A percentile compares a stretch with the other conserved stretches of the same genome.
Conservation (phyloP, 2,329 filamentous ascomycete species). For the Pseudogymnoascus sp. region DNA sequence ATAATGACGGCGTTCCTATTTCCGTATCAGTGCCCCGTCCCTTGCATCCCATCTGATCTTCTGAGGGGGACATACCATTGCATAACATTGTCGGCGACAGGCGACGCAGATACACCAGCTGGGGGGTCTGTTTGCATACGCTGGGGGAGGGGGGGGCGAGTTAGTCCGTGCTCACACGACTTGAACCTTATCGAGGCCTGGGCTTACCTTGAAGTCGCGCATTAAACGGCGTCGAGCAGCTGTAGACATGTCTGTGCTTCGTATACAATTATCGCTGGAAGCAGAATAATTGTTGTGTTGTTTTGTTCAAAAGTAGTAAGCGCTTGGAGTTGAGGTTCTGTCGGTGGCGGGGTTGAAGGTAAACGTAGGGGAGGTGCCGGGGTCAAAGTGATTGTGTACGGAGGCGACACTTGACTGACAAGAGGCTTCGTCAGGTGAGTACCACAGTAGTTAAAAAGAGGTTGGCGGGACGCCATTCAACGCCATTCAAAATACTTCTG, state of each 20-base stretch:
- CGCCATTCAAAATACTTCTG: background rate
- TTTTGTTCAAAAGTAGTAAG: background rate
- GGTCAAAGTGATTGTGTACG: background rate
- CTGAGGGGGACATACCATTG: conserved; percentile 57
- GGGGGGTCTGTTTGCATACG: conserved; percentile 99
- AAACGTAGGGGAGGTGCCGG: background rate
- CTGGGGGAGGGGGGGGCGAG: conserved; percentile 37
- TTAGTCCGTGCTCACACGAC: conserved; percentile 19
- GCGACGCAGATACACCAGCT: conserved; percentile 90
- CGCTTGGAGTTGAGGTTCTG: background rate
- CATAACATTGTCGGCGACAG: conserved; percentile 95
- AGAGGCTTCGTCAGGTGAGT: conserved; percentile 6
- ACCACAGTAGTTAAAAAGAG: background rate
- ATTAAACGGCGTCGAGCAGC: conserved; percentile 91
- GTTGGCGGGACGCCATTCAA: conserved; percentile 6
- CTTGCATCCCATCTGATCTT: background rate
- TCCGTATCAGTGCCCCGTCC: background rate
- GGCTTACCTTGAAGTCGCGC: conserved; percentile 93
- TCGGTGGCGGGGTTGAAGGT: background rate
- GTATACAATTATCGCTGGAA: background rate
- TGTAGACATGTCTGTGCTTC: conserved; percentile 64
- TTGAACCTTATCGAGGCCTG: conserved; percentile 17
- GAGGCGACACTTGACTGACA: background rate
- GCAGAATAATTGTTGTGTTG: background rate
- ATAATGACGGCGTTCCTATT: conserved; percentile 96